Percentiles rank a stretch among this genome's conserved stretches.
Conservation (phyloP, 768 basidiomycete species). For the Panaeolus cyanescens region DNA sequence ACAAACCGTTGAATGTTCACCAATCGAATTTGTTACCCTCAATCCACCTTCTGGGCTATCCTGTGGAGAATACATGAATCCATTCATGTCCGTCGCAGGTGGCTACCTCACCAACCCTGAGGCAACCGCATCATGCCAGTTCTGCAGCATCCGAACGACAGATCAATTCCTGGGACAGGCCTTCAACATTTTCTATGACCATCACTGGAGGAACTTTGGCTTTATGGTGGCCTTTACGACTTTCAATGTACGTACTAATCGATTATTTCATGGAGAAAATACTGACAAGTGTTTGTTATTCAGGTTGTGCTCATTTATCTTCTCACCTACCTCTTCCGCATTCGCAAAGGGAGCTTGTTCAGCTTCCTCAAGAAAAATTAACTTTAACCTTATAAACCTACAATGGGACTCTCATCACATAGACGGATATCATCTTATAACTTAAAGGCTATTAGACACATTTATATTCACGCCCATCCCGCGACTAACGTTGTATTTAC, state of each 20-base stretch:
- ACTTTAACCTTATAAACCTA: too few species aligned
- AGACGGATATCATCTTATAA: neutral
- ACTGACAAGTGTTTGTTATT: neutral
- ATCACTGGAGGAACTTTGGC: slow-evolving; percentile 54
- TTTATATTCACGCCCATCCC: too few species aligned
- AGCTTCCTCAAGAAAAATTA: slow-evolving; percentile 4
- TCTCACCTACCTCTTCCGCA: slow-evolving; percentile 61
- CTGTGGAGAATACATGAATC: slow-evolving; percentile 52
- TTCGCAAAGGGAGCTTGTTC: slow-evolving; percentile 28
- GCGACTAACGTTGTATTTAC: too few species aligned
- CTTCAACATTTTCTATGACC: slow-evolving; percentile 64
- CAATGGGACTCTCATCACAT: too few species aligned
- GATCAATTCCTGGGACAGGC: slow-evolving; percentile 52
- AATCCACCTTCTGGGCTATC: slow-evolving; percentile 58
- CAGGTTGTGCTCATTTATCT: slow-evolving; percentile 48
- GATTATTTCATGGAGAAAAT: neutral
- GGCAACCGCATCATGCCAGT: slow-evolving; percentile 52
- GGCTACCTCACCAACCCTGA: slow-evolving; percentile 61
- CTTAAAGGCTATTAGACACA: neutral
- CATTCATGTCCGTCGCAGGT: slow-evolving; percentile 51
- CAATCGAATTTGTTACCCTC: slow-evolving; percentile 61
- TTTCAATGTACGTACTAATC: slow-evolving; percentile 41
- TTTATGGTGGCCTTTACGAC: slow-evolving; percentile 49
- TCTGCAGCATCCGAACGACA: slow-evolving; percentile 55
- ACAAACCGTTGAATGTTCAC: slow-evolving; percentile 54